Percentiles rank a stretch among this genome's conserved stretches.
These are phyloP conservation scores for Cytospora mali DNA, from an alignment of 2,329 filamentous ascomycete species.

Conservation along the genomic window DNA sequence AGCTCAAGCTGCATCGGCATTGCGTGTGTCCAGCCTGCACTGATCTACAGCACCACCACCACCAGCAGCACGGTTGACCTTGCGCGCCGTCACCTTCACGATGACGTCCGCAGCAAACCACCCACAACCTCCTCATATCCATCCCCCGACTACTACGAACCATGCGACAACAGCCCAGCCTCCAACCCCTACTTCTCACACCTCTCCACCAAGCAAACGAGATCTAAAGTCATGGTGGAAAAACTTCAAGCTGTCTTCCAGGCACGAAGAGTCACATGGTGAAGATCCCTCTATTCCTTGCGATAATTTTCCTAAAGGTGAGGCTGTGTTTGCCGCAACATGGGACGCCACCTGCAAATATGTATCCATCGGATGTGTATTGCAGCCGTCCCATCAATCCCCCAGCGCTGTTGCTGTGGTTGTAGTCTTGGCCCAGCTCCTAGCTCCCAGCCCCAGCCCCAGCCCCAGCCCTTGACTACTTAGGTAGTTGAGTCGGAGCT, in stretches of 20 bases:
- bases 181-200: conserved; percentile 44
- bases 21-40: conserved; percentile 18
- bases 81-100: conserved; percentile 28
- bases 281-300: conserved; percentile 43
- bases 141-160: conserved; percentile 22
- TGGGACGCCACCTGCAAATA: not conserved
- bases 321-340: not conserved
- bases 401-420: conserved; percentile 1
- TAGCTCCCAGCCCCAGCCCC: conserved; percentile 12
- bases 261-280: conserved; percentile 60
- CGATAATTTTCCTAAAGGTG: conserved; percentile 6
- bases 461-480: conserved; percentile 15
- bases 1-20: conserved; percentile 11
- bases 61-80: conserved; percentile 22
- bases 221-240: conserved; percentile 98
- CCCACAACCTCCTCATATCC: conserved; percentile 22
- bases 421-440: not conserved
- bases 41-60: conserved; percentile 7
- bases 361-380: conserved; percentile 14
- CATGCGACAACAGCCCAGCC: conserved; percentile 15
- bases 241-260: conserved; percentile 76
- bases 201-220: conserved; percentile 79
- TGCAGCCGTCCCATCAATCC: not conserved
- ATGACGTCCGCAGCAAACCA: conserved; percentile 28
- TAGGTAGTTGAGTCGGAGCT: conserved; percentile 9